Evolutionary conservation across 2,329 filamentous ascomycete genomes (phyloP).

Genomic region (Ophidiomyces ophidiicola): DNA sequence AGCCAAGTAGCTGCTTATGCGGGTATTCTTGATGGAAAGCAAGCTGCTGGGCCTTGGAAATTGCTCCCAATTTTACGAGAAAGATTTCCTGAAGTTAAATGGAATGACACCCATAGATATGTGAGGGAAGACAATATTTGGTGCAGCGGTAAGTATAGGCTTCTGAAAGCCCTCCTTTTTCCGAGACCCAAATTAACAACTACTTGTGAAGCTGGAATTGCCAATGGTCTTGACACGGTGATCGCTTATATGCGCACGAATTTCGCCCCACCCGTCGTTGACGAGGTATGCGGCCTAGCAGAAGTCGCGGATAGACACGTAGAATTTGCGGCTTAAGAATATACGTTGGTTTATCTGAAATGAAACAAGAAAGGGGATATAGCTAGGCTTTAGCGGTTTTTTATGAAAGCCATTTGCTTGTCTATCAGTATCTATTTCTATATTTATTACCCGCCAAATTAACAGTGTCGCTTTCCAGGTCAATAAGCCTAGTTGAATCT

Average conservation of each 20-base stretch:
- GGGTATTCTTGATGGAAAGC: conserved; percentile 17
- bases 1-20: conserved; percentile 18
- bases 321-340: no score
- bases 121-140: conserved; percentile 11
- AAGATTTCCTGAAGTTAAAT: conserved; percentile 19
- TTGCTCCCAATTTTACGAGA: conserved; percentile 18
- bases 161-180: not conserved
- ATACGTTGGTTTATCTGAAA: no score
- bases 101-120: conserved; percentile 5
- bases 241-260: conserved; percentile 10
- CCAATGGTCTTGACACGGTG: conserved; percentile 10
- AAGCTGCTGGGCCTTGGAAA: conserved; percentile 19
- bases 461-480: no score
- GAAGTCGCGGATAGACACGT: conserved; percentile 4
- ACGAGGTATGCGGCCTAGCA: conserved; percentile 5
- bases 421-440: no score
- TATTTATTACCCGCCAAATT: no score
- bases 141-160: conserved; percentile 9
- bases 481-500: no score
- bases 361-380: no score
- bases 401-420: no score
- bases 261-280: conserved; percentile 5
- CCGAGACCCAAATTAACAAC: not conserved
- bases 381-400: no score
- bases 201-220: conserved; percentile 9